phyloP scores from a whole-genome alignment of 2,329 filamentous ascomycete species.

The Simplicillium aogashimaense region DNA sequence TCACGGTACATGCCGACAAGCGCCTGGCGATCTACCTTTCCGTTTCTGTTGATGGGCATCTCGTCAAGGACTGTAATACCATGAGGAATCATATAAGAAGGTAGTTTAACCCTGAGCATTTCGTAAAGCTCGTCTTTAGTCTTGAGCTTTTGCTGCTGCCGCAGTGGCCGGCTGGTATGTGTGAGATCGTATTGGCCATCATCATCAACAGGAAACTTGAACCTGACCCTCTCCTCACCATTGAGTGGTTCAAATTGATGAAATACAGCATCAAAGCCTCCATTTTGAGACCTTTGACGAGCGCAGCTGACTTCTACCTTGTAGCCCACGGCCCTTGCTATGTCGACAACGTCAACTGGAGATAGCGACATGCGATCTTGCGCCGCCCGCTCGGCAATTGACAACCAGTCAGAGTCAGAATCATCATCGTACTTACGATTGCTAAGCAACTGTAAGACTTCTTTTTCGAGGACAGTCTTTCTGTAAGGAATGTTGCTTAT shows the following conservation, averaged over 20 bases:
- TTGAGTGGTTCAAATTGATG: no score
- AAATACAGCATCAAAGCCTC: conserved; percentile 18
- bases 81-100: conserved; percentile 16
- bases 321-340: conserved; percentile 27
- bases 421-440: neutral
- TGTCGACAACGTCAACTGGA: conserved; percentile 9
- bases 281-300: conserved; percentile 18
- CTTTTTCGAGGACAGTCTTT: conserved; percentile 19
- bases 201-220: conserved; percentile 12
- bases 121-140: conserved; percentile 3
- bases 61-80: conserved; percentile 12
- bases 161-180: conserved; percentile 11
- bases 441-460: conserved; percentile 8
- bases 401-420: no score
- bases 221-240: conserved; percentile 5
- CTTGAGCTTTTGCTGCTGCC: conserved; percentile 2
- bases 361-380: conserved; percentile 3
- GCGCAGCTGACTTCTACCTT: conserved; percentile 36
- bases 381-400: no score
- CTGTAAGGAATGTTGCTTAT: conserved; percentile 16
- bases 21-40: conserved; percentile 14
- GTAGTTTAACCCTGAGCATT: conserved; percentile 4
- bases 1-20: no score
- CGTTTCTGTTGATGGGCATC: conserved; percentile 16
- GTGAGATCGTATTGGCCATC: neutral